A percentile compares a stretch with the other conserved stretches of the same genome.
Conservation (phyloP, 116 monocot species). For the Posidonia oceanica region DNA sequence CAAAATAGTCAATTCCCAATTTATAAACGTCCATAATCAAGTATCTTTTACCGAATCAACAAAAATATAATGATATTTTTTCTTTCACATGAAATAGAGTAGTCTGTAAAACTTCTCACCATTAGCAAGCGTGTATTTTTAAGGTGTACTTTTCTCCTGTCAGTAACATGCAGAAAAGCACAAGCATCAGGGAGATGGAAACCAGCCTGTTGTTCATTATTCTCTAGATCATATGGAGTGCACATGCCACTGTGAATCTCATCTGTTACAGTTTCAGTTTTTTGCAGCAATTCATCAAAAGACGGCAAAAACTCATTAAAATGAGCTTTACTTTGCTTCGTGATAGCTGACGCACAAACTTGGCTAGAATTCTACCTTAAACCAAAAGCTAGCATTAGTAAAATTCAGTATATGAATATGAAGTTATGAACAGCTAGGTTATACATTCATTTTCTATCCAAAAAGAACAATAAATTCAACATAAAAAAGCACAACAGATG, state of each 20-base stretch:
- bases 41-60: background rate
- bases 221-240: conserved; percentile 9
- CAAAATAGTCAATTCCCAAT: too few species aligned
- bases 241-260: conserved; percentile 1
- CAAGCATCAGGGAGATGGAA: conserved; percentile 43
- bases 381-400: background rate
- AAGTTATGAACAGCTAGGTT: background rate
- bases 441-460: too few species aligned
- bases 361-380: background rate
- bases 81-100: background rate
- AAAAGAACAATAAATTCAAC: too few species aligned
- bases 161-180: conserved; percentile 69
- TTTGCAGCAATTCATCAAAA: conserved; percentile 38
- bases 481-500: too few species aligned
- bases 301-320: conserved; percentile 8
- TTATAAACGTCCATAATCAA: too few species aligned
- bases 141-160: conserved; percentile 51
- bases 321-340: background rate
- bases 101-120: conserved; percentile 15
- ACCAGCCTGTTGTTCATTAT: conserved; percentile 13
- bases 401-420: background rate
- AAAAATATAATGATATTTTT: background rate
- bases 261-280: conserved; percentile 22
- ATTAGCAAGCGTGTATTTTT: conserved; percentile 13
- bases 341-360: background rate